A percentile compares a stretch with the other conserved stretches of the same genome.
Evolutionary conservation across 2,329 filamentous ascomycete genomes (phyloP).

Genomic region (Neonectria punicea): DNA sequence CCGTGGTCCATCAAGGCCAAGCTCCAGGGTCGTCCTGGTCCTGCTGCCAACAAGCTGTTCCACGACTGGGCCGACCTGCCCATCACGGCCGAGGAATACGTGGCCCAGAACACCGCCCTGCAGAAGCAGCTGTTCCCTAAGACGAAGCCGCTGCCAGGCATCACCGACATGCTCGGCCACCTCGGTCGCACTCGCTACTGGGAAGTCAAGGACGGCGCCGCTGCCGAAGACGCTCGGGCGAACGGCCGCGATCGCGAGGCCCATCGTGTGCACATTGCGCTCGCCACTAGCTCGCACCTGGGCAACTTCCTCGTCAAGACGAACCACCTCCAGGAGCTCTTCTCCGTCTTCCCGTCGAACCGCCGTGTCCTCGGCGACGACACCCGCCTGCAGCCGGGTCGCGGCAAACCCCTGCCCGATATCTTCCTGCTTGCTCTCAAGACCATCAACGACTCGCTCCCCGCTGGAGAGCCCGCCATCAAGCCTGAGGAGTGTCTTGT

Average conservation of each 20-base stretch:
- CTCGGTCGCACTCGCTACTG: conserved; percentile 66
- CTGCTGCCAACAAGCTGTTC: conserved; percentile 64
- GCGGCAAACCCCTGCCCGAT: conserved; percentile 95
- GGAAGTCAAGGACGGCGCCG: conserved; percentile 49
- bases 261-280: conserved; percentile 76
- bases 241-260: conserved; percentile 35
- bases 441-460: conserved; percentile 81
- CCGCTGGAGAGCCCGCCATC: conserved; percentile 71
- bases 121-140: conserved; percentile 79
- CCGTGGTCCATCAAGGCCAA: conserved; percentile 96
- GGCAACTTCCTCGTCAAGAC: conserved; percentile 84
- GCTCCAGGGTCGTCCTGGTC: conserved; percentile 70
- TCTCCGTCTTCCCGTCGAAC: conserved; percentile 73
- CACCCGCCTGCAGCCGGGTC: conserved; percentile 75
- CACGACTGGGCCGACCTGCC: conserved; percentile 88
- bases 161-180: conserved; percentile 72
- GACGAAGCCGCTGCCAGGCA: conserved; percentile 82
- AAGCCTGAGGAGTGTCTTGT: conserved; percentile 89
- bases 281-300: conserved; percentile 82
- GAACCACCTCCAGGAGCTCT: conserved; percentile 65
- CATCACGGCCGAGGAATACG: conserved; percentile 76
- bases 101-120: conserved; percentile 65
- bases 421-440: conserved; percentile 90
- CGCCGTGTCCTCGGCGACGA: conserved; percentile 90
- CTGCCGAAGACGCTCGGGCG: conserved; percentile 32